phyloP scores from a whole-genome alignment of 1,284 basidiomycete genomes.

The Puccinia coronata region DNA sequence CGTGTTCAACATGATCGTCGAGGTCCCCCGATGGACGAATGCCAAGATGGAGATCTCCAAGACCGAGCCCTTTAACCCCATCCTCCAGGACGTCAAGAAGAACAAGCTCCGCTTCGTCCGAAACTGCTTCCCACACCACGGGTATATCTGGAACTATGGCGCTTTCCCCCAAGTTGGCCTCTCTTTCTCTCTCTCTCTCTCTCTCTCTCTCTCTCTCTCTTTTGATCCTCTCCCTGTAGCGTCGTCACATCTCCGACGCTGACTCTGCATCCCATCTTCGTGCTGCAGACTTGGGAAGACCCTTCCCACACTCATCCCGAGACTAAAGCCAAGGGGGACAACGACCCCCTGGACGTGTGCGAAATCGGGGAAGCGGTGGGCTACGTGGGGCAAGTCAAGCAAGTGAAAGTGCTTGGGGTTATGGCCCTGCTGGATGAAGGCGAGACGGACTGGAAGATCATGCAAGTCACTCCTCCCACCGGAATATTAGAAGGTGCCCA shows the following conservation, averaged over 20 bases:
- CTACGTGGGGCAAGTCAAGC: constrained; percentile 96
- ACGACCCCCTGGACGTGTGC: constrained; percentile 99
- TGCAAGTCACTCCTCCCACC: constrained; percentile 55
- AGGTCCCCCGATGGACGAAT: constrained; percentile 97
- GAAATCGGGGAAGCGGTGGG: constrained; percentile 99
- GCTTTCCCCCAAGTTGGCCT: constrained; percentile 85
- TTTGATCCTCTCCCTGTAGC: background rate
- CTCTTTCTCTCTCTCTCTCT: background rate
- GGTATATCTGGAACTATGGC: constrained; percentile 64
- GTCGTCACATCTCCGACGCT: background rate
- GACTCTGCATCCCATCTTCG: background rate
- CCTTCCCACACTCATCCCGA: constrained; percentile 83
- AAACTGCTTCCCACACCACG: constrained; percentile 99
- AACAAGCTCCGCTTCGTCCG: constrained; percentile 95
- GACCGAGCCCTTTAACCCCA: constrained; percentile 96
- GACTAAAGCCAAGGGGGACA: constrained; percentile 98
- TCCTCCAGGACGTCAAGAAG: constrained; percentile 97
- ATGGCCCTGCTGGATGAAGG: constrained; percentile 98
- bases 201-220: constrained; percentile 1
- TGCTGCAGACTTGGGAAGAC: constrained; percentile 87
- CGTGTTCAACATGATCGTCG: constrained; percentile 97
- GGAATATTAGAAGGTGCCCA: too few species aligned
- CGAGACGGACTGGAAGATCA: constrained; percentile 94
- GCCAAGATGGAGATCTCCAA: constrained; percentile 99
- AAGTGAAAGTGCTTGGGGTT: constrained; percentile 99